A percentile compares a stretch with the other conserved stretches of the same genome.
These are phyloP conservation scores for Ustilago hordei DNA, from an alignment of 1,284 basidiomycete species.

Conservation along the genomic window DNA sequence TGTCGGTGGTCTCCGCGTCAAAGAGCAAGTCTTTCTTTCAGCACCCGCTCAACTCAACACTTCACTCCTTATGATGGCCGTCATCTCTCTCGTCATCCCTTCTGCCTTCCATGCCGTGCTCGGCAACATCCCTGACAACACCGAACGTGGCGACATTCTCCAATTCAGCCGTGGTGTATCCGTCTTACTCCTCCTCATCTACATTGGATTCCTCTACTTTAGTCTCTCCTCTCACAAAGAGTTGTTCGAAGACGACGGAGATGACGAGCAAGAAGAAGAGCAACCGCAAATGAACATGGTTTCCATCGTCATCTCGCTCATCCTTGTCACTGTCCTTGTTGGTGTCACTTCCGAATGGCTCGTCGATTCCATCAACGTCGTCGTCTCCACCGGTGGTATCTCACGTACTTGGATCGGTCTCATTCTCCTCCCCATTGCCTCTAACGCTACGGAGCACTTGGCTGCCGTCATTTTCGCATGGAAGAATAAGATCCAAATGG, in stretches of 20 bases:
- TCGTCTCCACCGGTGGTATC: conserved; percentile 44
- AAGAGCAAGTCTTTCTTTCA: conserved; percentile 54
- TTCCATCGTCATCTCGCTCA: conserved; percentile 46
- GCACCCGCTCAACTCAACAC: conserved; percentile 57
- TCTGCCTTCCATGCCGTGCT: conserved; percentile 63
- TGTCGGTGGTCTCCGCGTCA: conserved; percentile 58
- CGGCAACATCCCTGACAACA: conserved; percentile 46
- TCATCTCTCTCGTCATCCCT: conserved; percentile 63
- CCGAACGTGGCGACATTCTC: conserved; percentile 58
- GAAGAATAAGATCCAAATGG: conserved; percentile 64
- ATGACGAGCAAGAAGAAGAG: conserved; percentile 55
- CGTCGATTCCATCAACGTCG: conserved; percentile 56
- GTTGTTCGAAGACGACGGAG: conserved; percentile 50
- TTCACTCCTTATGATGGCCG: conserved; percentile 60
- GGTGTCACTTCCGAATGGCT: conserved; percentile 66
- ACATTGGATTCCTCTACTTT: conserved; percentile 61
- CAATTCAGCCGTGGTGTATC: conserved; percentile 57
- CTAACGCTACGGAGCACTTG: conserved; percentile 60
- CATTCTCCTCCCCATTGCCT: conserved; percentile 58
- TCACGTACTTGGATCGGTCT: conserved; percentile 60
- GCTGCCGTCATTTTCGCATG: conserved; percentile 59
- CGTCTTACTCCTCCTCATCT: conserved; percentile 60
- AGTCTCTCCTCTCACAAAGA: conserved; percentile 55
- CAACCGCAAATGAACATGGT: conserved; percentile 57
- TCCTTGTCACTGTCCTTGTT: conserved; percentile 53